phyloP scores from a whole-genome alignment of 1,284 basidiomycete species.

The Sphagnurus paluster region DNA sequence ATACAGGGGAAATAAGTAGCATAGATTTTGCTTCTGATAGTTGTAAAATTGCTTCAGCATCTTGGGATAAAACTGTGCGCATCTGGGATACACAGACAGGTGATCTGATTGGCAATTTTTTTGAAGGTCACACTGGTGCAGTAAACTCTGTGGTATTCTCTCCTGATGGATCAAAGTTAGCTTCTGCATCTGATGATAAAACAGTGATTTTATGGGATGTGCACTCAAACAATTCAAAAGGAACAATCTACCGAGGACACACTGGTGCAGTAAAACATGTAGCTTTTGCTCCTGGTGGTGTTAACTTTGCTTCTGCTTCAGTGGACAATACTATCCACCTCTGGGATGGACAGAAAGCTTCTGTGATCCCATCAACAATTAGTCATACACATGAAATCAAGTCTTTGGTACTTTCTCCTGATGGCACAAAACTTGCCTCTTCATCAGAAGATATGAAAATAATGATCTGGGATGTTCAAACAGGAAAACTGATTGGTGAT shows the following conservation, averaged over 20 bases:
- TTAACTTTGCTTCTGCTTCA: no score
- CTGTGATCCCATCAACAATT: no score
- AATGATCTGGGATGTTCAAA: background rate
- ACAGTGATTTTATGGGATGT: background rate
- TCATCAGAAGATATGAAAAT: background rate
- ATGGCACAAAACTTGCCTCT: background rate
- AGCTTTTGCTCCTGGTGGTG: background rate
- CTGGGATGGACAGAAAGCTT: no score
- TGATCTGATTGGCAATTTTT: background rate
- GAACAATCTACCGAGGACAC: no score
- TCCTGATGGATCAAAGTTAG: background rate
- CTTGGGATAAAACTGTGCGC: background rate
- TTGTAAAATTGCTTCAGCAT: background rate
- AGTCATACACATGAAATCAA: background rate
- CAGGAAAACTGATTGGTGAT: background rate
- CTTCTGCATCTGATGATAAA: no score
- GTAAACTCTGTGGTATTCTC: background rate
- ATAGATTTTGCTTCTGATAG: no score
- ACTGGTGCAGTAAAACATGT: background rate
- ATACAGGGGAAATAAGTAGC: no score
- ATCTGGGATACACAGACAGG: background rate
- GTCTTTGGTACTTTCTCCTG: background rate
- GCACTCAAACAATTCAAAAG: no score
- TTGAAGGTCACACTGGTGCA: background rate
- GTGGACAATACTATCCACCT: no score